Percentiles rank a stretch among this genome's conserved stretches.
Evolutionary conservation across 2,329 filamentous ascomycete genomes (phyloP).

Genomic region (Waltergamsia citrina): DNA sequence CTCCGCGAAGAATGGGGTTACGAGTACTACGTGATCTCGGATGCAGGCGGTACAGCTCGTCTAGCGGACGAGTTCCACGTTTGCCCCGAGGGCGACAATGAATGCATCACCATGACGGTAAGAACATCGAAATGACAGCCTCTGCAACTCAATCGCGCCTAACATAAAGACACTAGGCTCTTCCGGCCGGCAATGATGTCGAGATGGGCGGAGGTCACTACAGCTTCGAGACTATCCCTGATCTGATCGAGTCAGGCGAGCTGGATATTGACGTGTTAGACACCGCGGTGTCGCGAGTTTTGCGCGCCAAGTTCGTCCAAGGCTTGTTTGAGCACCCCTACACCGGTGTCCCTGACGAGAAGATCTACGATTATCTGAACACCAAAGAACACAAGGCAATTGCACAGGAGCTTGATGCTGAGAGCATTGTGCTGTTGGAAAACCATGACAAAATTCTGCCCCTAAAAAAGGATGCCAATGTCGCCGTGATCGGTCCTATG

Average conservation of each 20-base stretch:
- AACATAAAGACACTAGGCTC: conserved; percentile 23
- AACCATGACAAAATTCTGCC: conserved; percentile 45
- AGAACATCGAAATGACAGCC: too few species aligned
- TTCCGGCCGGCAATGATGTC: conserved; percentile 61
- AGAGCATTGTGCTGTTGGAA: conserved; percentile 52
- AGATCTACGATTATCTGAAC: conserved; percentile 52
- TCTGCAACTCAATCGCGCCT: conserved; percentile 2
- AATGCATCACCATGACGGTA: conserved; percentile 52
- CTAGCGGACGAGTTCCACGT: conserved; percentile 55
- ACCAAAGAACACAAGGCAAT: conserved; percentile 47
- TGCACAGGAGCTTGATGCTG: conserved; percentile 53
- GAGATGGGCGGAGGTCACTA: conserved; percentile 72
- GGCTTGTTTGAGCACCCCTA: conserved; percentile 67
- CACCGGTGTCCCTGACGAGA: conserved; percentile 41
- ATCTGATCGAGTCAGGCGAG: conserved; percentile 51
- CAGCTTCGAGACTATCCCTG: conserved; percentile 58
- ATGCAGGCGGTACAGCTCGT: conserved; percentile 63
- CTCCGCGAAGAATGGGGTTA: conserved; percentile 65
- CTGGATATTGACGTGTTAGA: conserved; percentile 52
- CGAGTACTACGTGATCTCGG: conserved; percentile 53
- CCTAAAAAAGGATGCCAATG: conserved; percentile 51
- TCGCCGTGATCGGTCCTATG: conserved; percentile 70
- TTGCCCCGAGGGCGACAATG: conserved; percentile 50
- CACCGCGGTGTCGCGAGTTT: conserved; percentile 53
- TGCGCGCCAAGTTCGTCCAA: conserved; percentile 59